Percentiles rank a stretch among this genome's conserved stretches.
phyloP scores from a whole-genome alignment of 306 rosid species.

The Morella rubra region DNA sequence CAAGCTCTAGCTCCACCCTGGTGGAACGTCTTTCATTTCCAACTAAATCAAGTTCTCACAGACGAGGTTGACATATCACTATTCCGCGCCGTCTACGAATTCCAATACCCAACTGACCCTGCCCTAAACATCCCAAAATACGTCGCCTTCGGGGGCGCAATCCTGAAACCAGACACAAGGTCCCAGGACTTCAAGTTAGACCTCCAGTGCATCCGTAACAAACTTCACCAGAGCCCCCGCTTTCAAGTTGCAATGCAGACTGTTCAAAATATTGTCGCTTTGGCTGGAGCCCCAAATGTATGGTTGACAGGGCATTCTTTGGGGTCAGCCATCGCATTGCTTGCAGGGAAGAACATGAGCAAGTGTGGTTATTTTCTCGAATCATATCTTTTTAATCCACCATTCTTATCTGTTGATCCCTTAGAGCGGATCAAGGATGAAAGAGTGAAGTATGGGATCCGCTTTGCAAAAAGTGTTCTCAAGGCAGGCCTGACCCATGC shows the following conservation, averaged over 20 bases:
- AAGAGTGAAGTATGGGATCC: slow-evolving; percentile 22
- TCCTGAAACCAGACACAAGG: neutral
- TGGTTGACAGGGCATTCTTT: slow-evolving; percentile 44
- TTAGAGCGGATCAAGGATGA: slow-evolving; percentile 10
- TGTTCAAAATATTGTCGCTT: neutral
- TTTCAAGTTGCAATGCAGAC: slow-evolving; percentile 12
- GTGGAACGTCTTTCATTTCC: slow-evolving; percentile 36
- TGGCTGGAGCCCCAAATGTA: slow-evolving; percentile 15
- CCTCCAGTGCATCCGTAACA: slow-evolving; percentile 15
- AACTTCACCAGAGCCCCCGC: slow-evolving; percentile 23
- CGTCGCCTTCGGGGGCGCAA: slow-evolving; percentile 34
- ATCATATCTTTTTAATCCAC: slow-evolving; percentile 39
- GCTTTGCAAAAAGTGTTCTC: slow-evolving; percentile 16
- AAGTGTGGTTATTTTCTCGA: slow-evolving; percentile 22
- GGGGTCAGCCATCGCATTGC: slow-evolving; percentile 38
- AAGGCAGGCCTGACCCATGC: slow-evolving; percentile 18
- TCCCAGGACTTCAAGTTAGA: slow-evolving; percentile 12
- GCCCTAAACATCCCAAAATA: slow-evolving; percentile 21
- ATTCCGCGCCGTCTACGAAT: slow-evolving; percentile 24
- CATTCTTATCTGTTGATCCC: slow-evolving; percentile 26
- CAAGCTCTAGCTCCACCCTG: slow-evolving; percentile 22
- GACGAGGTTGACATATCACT: slow-evolving; percentile 19
- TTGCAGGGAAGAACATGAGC: slow-evolving; percentile 29
- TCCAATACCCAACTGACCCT: neutral
- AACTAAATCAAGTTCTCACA: slow-evolving; percentile 1